phyloP scores from a whole-genome alignment of 2,329 filamentous ascomycete genomes.

The Phyllosticta citriasiana region DNA sequence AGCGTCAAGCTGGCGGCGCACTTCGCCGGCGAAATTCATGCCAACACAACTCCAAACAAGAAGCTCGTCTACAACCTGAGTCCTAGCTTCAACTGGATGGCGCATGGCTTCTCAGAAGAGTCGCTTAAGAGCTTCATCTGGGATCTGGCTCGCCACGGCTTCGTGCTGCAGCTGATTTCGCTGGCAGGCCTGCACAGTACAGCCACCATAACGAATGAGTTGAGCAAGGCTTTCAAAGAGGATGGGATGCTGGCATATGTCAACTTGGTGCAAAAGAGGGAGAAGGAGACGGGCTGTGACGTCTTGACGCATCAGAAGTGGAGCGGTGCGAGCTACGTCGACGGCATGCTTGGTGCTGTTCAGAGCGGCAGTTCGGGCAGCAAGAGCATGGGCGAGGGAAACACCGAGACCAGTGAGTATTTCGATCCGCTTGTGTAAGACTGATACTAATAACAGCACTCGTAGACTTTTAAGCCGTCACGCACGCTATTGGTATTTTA shows the following conservation, averaged over 20 bases:
- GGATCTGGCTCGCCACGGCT: slow-evolving; percentile 72
- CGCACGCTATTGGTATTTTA: no score
- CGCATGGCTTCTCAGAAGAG: slow-evolving; percentile 76
- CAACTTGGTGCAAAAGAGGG: slow-evolving; percentile 76
- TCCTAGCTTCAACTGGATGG: slow-evolving; percentile 98
- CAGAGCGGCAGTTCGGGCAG: slow-evolving; percentile 83
- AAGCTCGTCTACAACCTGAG: slow-evolving; percentile 93
- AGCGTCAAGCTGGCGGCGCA: slow-evolving; percentile 64
- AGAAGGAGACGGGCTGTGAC: slow-evolving; percentile 85
- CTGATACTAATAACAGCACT: neutral
- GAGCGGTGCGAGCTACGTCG: slow-evolving; percentile 66
- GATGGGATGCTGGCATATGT: slow-evolving; percentile 97
- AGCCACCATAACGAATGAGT: slow-evolving; percentile 58
- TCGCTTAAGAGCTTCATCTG: slow-evolving; percentile 87
- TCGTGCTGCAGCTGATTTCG: slow-evolving; percentile 55
- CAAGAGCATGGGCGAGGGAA: slow-evolving; percentile 91
- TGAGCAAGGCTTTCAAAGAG: slow-evolving; percentile 72
- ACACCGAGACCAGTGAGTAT: slow-evolving; percentile 56
- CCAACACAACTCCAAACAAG: slow-evolving; percentile 58
- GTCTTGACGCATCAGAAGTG: slow-evolving; percentile 94
- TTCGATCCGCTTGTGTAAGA: neutral
- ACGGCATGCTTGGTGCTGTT: slow-evolving; percentile 81
- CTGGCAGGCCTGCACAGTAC: slow-evolving; percentile 55
- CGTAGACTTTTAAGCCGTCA: neutral
- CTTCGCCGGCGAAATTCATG: slow-evolving; percentile 67